Percentiles rank a stretch among this genome's conserved stretches.
These are phyloP conservation scores for Globisporangium paroecandrum DNA, from an alignment of 352 stramenopile species.

Conservation along the genomic window DNA sequence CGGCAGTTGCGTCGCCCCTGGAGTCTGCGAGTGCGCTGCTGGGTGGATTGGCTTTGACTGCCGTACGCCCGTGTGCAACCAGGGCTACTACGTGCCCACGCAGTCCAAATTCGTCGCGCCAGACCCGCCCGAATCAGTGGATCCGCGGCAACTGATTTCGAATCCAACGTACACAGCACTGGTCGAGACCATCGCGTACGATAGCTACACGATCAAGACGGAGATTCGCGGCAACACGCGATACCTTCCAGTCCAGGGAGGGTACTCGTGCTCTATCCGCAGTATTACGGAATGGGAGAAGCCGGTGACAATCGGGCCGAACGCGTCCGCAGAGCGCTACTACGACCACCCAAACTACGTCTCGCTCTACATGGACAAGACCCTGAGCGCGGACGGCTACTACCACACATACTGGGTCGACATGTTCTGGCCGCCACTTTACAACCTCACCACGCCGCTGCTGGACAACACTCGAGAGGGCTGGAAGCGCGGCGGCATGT, in stretches of 20 bases:
- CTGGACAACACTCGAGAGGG: constrained; percentile 92
- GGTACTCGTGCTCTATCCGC: constrained; percentile 93
- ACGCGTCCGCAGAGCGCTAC: constrained; percentile 66
- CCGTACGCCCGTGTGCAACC: constrained; percentile 89
- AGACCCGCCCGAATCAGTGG: constrained; percentile 41
- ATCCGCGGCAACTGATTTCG: constrained; percentile 48
- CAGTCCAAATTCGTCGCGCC: constrained; percentile 79
- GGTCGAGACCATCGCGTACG: constrained; percentile 59
- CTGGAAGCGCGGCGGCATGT: constrained; percentile 85
- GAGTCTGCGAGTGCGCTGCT: constrained; percentile 87
- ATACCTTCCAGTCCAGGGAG: constrained; percentile 84
- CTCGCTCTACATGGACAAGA: constrained; percentile 93
- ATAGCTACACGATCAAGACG: constrained; percentile 30
- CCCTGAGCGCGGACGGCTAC: constrained; percentile 67
- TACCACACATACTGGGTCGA: constrained; percentile 86
- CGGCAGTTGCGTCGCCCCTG: constrained; percentile 88
- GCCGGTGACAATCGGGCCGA: constrained; percentile 36
- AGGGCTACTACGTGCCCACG: constrained; percentile 90
- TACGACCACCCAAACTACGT: constrained; percentile 96
- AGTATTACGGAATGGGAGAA: constrained; percentile 95
- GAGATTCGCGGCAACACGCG: constrained; percentile 38
- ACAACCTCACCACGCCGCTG: constrained; percentile 74
- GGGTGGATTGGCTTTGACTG: constrained; percentile 97
- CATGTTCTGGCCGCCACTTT: constrained; percentile 91
- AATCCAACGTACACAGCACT: constrained; percentile 60